phyloP scores from a whole-genome alignment of 2,329 filamentous ascomycete species.

The Trichoderma sp. region DNA sequence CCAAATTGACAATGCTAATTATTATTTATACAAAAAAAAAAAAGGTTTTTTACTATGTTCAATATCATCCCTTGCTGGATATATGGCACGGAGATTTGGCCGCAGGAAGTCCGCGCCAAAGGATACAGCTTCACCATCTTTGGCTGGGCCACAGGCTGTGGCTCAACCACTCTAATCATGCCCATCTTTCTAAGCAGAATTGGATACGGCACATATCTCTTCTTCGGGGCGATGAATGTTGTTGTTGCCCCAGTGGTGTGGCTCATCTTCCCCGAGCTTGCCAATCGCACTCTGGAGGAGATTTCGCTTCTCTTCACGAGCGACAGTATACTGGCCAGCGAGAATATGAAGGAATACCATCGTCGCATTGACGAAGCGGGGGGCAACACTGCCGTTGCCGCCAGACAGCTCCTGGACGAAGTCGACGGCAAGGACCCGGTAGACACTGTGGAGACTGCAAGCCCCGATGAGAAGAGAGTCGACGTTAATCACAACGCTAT shows the following conservation, averaged over 20 bases:
- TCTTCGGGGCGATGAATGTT: constrained; percentile 56
- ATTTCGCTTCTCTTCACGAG: constrained; percentile 54
- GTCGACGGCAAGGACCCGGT: constrained; percentile 29
- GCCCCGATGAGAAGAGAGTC: constrained; percentile 18
- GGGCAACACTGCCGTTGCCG: constrained; percentile 33
- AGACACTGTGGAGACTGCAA: constrained; percentile 6
- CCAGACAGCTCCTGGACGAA: constrained; percentile 33
- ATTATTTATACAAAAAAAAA: constrained; percentile 25
- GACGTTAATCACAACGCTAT: constrained; percentile 17
- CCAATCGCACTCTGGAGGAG: constrained; percentile 34
- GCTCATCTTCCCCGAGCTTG: constrained; percentile 40
- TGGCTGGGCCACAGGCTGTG: constrained; percentile 62
- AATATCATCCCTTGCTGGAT: constrained; percentile 42
- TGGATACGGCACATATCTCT: constrained; percentile 53
- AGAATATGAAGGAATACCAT: constrained; percentile 47
- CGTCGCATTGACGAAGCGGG: constrained; percentile 33
- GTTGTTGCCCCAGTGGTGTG: constrained; percentile 55
- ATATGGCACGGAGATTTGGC: constrained; percentile 58
- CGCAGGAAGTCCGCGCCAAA: constrained; percentile 59
- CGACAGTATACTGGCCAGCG: constrained; percentile 49
- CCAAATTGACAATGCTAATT: constrained; percentile 6
- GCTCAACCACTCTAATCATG: constrained; percentile 57
- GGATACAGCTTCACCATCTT: constrained; percentile 63
- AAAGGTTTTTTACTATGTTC: constrained; percentile 40
- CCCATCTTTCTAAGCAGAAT: constrained; percentile 56